phyloP scores from a whole-genome alignment of 1,284 basidiomycete genomes.

The Mycena sp. region DNA sequence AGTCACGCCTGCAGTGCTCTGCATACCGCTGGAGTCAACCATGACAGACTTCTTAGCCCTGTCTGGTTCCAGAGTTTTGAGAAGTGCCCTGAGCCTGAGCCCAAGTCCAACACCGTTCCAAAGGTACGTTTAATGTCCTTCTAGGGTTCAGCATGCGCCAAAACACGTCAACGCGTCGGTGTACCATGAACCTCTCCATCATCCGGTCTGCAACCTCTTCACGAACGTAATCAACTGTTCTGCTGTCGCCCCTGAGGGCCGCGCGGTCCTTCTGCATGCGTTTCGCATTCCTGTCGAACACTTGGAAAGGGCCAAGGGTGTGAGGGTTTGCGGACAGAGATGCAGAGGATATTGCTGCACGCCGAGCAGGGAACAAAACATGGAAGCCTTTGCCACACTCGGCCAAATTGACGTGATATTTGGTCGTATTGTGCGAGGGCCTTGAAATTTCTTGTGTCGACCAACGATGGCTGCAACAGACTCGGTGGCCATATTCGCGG shows the following conservation, averaged over 20 bases:
- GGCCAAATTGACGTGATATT: neutral
- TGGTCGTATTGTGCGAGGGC: conserved; percentile 1
- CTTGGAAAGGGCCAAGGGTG: conserved; percentile 70
- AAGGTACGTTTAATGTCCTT: conserved; percentile 95
- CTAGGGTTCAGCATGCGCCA: conserved; percentile 9
- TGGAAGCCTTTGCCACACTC: neutral
- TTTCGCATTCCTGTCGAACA: conserved; percentile 93
- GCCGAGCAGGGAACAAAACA: conserved; percentile 28
- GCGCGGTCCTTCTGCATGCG: conserved; percentile 84
- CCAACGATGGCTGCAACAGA: conserved; percentile 52
- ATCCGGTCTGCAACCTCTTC: conserved; percentile 92
- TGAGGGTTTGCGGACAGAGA: conserved; percentile 50
- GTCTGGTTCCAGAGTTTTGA: conserved; percentile 83
- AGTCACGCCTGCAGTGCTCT: neutral
- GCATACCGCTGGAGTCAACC: conserved; percentile 86
- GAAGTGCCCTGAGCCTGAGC: conserved; percentile 95
- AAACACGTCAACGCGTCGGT: conserved; percentile 6
- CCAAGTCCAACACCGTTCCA: conserved; percentile 85
- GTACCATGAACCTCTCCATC: conserved; percentile 87
- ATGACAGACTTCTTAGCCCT: conserved; percentile 83
- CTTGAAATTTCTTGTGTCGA: conserved; percentile 19
- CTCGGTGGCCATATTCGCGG: conserved; percentile 86
- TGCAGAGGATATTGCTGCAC: conserved; percentile 49
- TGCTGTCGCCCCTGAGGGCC: conserved; percentile 67
- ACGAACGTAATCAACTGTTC: conserved; percentile 92